These are phyloP conservation scores for Phytopythium chamaehyphon DNA, from an alignment of 352 stramenopile species.

Conservation along the genomic window DNA sequence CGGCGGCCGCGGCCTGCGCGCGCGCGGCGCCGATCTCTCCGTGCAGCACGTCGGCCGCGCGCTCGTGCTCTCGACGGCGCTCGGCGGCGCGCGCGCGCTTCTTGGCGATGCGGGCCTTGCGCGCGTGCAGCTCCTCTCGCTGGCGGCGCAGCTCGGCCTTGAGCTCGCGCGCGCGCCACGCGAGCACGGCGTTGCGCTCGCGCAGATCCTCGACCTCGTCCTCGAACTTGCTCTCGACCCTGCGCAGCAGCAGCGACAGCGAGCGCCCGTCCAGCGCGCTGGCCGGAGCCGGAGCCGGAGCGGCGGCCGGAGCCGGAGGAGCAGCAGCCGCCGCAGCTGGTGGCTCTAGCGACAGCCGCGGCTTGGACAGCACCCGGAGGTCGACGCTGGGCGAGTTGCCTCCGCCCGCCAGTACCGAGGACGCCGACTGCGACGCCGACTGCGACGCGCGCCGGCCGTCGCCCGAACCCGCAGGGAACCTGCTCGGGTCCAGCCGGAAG, in stretches of 20 bases:
- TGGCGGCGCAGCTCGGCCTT: slow-evolving; percentile 57
- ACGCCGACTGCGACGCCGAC: slow-evolving; percentile 5
- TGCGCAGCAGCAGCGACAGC: slow-evolving; percentile 69
- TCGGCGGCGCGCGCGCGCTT: slow-evolving; percentile 66
- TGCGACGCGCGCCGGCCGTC: neutral
- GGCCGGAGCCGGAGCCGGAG: slow-evolving; percentile 5
- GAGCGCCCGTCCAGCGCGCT: slow-evolving; percentile 35
- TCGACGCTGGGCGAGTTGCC: slow-evolving; percentile 37
- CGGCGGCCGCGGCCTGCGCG: slow-evolving; percentile 9
- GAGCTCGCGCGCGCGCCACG: slow-evolving; percentile 70
- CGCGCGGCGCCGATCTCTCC: slow-evolving; percentile 24
- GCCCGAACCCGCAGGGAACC: slow-evolving; percentile 7
- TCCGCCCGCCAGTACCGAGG: slow-evolving; percentile 9
- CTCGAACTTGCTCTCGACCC: slow-evolving; percentile 75
- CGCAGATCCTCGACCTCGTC: slow-evolving; percentile 74
- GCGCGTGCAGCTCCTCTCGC: slow-evolving; percentile 59
- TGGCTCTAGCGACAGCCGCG: slow-evolving; percentile 1
- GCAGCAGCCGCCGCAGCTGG: neutral
- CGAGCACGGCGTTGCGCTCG: slow-evolving; percentile 60
- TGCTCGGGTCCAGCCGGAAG: slow-evolving; percentile 14
- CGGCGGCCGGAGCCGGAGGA: neutral
- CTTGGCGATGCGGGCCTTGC: slow-evolving; percentile 66
- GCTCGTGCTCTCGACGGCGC: slow-evolving; percentile 55
- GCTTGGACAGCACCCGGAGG: slow-evolving; percentile 43
- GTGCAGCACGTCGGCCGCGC: slow-evolving; percentile 36